A percentile compares a stretch with the other conserved stretches of the same genome.
Conservation (phyloP, 495 filamentous ascomycete genomes). For the Hypoxylon trugodes region DNA sequence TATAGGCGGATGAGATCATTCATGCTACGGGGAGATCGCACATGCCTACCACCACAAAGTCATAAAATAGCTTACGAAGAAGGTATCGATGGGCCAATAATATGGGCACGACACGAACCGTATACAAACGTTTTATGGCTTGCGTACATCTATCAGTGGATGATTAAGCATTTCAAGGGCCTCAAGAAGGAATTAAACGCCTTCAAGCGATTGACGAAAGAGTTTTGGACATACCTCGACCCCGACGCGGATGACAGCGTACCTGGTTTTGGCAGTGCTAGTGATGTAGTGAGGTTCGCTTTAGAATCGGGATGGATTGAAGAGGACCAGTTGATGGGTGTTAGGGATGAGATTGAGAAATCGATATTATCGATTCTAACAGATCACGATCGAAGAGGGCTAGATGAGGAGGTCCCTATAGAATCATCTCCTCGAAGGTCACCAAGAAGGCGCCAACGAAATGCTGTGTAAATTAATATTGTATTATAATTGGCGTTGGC, state of each 20-base stretch:
- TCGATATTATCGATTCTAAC: conserved; percentile 43
- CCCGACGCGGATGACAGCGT: conserved; percentile 47
- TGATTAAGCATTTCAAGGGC: conserved; percentile 48
- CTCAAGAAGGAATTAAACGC: conserved; percentile 43
- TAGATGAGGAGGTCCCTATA: conserved; percentile 1
- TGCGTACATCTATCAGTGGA: conserved; percentile 57
- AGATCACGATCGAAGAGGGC: conserved; percentile 19
- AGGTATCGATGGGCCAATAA: conserved; percentile 46
- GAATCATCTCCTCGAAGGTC: conserved; percentile 4
- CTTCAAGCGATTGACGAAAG: conserved; percentile 51
- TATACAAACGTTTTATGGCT: conserved; percentile 66
- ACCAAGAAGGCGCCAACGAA: conserved; percentile 9
- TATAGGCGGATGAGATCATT: conserved; percentile 63
- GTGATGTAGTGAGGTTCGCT: conserved; percentile 53
- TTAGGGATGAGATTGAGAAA: conserved; percentile 39
- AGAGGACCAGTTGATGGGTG: conserved; percentile 54
- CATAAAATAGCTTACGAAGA: conserved; percentile 50
- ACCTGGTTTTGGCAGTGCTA: conserved; percentile 52
- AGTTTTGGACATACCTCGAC: conserved; percentile 54
- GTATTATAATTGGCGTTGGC: conserved; percentile 10
- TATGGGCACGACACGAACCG: conserved; percentile 52
- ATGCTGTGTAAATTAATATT: neutral
- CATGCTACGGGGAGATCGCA: conserved; percentile 49
- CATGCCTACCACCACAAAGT: conserved; percentile 41
- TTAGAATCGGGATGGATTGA: conserved; percentile 56